Conservation (phyloP, 2,329 filamentous ascomycete species). For the Westerdykella ornata region DNA sequence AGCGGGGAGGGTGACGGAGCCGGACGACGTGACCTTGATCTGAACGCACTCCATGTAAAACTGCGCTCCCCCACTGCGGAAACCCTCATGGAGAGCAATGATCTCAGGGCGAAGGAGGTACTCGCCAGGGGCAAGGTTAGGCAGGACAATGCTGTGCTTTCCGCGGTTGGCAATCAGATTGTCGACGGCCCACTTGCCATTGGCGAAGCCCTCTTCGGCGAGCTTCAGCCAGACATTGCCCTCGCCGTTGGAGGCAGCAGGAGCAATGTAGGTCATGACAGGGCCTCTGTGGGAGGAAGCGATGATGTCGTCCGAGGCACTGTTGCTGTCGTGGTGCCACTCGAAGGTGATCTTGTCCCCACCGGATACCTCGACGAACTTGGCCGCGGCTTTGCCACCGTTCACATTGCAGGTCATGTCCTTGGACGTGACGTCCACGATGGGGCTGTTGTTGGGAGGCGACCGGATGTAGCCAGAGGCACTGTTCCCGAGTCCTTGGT, state of each 20-base stretch:
- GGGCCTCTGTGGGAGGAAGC: slow-evolving; percentile 48
- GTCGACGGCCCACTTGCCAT: slow-evolving; percentile 36
- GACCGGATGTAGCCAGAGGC: slow-evolving; percentile 46
- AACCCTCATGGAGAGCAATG: slow-evolving; percentile 41
- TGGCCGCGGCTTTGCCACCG: slow-evolving; percentile 24
- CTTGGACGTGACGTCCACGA: slow-evolving; percentile 31
- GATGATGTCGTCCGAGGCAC: slow-evolving; percentile 46
- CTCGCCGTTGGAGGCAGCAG: slow-evolving; percentile 40
- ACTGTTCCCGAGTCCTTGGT: slow-evolving; percentile 32
- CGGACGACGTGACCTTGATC: slow-evolving; percentile 35
- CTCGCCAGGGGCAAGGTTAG: slow-evolving; percentile 36
- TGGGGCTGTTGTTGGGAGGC: slow-evolving; percentile 35
- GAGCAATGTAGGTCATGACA: slow-evolving; percentile 49
- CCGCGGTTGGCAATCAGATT: slow-evolving; percentile 40
- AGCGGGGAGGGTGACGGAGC: slow-evolving; percentile 28
- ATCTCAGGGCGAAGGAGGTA: slow-evolving; percentile 43
- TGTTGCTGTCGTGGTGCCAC: slow-evolving; percentile 48
- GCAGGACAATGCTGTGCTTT: slow-evolving; percentile 39
- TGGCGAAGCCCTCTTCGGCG: slow-evolving; percentile 36
- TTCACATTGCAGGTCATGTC: slow-evolving; percentile 34
- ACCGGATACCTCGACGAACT: slow-evolving; percentile 42
- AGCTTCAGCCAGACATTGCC: slow-evolving; percentile 49
- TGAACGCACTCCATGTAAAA: slow-evolving; percentile 43
- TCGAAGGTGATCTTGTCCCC: slow-evolving; percentile 45
- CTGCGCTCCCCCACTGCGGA: slow-evolving; percentile 35